phyloP scores from a whole-genome alignment of 768 basidiomycete genomes.

The Dioszegia hungarica region DNA sequence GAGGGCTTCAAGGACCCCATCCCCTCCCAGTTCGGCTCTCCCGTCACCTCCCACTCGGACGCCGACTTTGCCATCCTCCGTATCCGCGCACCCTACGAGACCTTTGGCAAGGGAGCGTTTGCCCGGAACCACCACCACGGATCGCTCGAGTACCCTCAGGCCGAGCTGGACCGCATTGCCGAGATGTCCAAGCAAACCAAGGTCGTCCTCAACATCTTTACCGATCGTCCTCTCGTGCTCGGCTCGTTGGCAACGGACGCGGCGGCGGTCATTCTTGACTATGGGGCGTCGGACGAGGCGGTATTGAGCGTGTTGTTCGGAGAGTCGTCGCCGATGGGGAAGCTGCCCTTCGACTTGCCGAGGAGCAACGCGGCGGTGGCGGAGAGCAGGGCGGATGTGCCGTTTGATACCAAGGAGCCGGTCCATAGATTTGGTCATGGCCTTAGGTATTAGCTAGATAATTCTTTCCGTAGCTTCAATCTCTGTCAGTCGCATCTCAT shows the following conservation, averaged over 20 bases:
- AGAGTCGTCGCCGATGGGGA: conserved; percentile 3
- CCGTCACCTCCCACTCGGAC: background rate
- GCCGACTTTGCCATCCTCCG: conserved; percentile 9
- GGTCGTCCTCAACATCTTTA: conserved; percentile 7
- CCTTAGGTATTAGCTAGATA: background rate
- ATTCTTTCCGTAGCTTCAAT: too few relatives aligned
- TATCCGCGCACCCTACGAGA: conserved; percentile 1
- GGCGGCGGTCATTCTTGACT: conserved; percentile 4
- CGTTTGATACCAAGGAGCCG: conserved; percentile 5
- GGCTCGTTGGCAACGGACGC: background rate
- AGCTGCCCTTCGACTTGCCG: conserved; percentile 8
- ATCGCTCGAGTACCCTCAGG: conserved; percentile 5
- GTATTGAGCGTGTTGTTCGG: conserved; percentile 2
- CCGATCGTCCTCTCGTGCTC: conserved; percentile 6
- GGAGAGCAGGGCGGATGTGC: conserved; percentile 3
- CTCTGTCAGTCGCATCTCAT: too few relatives aligned
- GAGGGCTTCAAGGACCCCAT: conserved; percentile 4
- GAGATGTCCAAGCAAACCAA: conserved; percentile 5
- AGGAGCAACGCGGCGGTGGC: conserved; percentile 2
- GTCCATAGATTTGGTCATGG: conserved; percentile 7
- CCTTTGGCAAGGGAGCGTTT: conserved; percentile 4
- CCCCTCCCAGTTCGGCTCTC: background rate
- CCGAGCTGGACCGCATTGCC: conserved; percentile 1
- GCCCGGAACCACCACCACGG: conserved; percentile 8
- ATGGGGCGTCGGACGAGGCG: conserved; percentile 3